phyloP scores from a whole-genome alignment of 1,284 basidiomycete genomes.

The Termitomyces sp. region DNA sequence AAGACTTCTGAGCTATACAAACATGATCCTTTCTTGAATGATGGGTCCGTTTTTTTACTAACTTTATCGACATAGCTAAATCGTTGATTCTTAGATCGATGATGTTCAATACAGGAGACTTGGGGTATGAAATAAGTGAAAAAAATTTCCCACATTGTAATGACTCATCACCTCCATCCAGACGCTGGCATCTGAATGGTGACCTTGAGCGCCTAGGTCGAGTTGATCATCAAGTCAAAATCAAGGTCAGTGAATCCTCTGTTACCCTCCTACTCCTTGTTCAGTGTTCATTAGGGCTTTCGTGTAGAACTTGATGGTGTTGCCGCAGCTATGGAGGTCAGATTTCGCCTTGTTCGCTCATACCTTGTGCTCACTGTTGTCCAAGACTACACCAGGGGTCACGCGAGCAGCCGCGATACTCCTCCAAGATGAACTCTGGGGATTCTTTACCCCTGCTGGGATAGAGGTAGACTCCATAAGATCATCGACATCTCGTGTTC shows the following conservation, averaged over 20 bases:
- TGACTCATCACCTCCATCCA: conserved; percentile 9
- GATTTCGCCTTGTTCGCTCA: conserved; percentile 1
- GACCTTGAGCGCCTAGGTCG: conserved; percentile 52
- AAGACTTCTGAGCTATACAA: conserved; percentile 51
- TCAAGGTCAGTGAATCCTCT: conserved; percentile 28
- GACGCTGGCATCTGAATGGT: conserved; percentile 48
- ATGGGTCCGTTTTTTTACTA: conserved; percentile 36
- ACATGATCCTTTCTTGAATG: conserved; percentile 44
- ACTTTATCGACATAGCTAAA: neutral
- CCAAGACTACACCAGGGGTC: conserved; percentile 40
- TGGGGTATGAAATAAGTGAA: conserved; percentile 33
- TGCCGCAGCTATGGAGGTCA: conserved; percentile 52
- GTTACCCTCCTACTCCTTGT: neutral
- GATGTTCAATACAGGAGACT: conserved; percentile 61
- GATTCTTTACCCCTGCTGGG: conserved; percentile 45
- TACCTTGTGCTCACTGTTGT: conserved; percentile 6
- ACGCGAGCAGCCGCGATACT: conserved; percentile 47
- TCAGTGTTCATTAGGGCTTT: conserved; percentile 38
- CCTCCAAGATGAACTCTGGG: conserved; percentile 50
- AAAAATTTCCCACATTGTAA: neutral
- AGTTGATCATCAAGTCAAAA: conserved; percentile 57
- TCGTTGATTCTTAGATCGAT: conserved; percentile 30
- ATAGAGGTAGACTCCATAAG: conserved; percentile 37
- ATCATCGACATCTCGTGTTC: conserved; percentile 41
- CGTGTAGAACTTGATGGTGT: conserved; percentile 60